These are phyloP conservation scores for Sergeia podlipaevii DNA, from an alignment of 208 protist species.

Conservation along the genomic window DNA sequence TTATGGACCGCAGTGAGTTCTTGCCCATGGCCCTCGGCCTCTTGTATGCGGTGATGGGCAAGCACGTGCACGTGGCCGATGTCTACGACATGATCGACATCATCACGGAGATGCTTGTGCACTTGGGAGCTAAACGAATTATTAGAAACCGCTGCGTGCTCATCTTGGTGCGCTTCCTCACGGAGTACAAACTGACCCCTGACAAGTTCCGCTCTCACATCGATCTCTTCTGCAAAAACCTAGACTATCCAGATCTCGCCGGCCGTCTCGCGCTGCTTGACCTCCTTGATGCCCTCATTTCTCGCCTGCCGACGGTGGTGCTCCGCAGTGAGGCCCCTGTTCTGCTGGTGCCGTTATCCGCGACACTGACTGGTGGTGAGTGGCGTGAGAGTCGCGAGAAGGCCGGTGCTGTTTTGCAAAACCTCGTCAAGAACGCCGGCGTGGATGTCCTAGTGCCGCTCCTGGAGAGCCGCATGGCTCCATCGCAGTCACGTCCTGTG, in stretches of 20 bases:
- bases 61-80: conserved; percentile 82
- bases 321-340: conserved; percentile 76
- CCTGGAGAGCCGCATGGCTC: conserved; percentile 52
- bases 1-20: conserved; percentile 81
- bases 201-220: conserved; percentile 89
- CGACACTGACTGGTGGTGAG: conserved; percentile 58
- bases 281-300: conserved; percentile 60
- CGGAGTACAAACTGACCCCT: conserved; percentile 88
- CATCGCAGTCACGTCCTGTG: conserved; percentile 50
- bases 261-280: conserved; percentile 82
- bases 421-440: conserved; percentile 61
- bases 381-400: conserved; percentile 47
- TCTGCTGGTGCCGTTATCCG: conserved; percentile 67
- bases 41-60: conserved; percentile 84
- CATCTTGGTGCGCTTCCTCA: conserved; percentile 82
- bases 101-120: conserved; percentile 84
- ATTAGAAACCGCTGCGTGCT: conserved; percentile 73
- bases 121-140: conserved; percentile 54
- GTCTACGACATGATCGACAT: conserved; percentile 88
- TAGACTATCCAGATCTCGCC: conserved; percentile 78
- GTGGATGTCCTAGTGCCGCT: conserved; percentile 73
- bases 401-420: conserved; percentile 55
- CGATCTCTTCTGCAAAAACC: conserved; percentile 79
- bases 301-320: conserved; percentile 70
- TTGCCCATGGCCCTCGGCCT: conserved; percentile 78